Evolutionary conservation across 1,284 basidiomycete species (phyloP).

Genomic region (Gymnopus androsaceus): DNA sequence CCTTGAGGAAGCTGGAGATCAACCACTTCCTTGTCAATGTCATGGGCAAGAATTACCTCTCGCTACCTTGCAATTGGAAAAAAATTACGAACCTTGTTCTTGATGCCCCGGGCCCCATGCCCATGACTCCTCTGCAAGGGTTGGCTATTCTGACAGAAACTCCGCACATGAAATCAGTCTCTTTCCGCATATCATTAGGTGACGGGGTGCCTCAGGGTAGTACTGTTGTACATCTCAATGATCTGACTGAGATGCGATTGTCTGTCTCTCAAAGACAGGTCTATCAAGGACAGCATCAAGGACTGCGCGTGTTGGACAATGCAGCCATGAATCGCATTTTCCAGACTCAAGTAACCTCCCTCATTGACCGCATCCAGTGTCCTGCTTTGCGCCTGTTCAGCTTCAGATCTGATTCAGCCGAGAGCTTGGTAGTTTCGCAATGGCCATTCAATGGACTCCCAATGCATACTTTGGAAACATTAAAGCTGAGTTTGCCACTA

Average conservation of each 20-base stretch:
- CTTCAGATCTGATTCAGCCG: neutral
- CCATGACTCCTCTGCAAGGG: neutral
- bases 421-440: no score
- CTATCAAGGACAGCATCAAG: neutral
- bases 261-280: neutral
- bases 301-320: neutral
- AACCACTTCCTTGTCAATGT: neutral
- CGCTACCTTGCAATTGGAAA: neutral
- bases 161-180: no score
- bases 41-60: no score
- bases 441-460: neutral
- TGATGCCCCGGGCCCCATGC: no score
- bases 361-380: neutral
- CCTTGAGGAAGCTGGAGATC: neutral
- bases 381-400: neutral
- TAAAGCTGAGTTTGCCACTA: neutral
- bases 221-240: no score
- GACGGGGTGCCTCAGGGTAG: no score
- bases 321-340: neutral
- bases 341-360: neutral
- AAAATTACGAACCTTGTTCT: neutral
- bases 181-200: no score
- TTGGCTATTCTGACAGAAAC: neutral
- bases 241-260: no score
- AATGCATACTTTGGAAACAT: neutral